Conservation (phyloP, 306 rosid genomes). For the Clitoria ternatea region DNA sequence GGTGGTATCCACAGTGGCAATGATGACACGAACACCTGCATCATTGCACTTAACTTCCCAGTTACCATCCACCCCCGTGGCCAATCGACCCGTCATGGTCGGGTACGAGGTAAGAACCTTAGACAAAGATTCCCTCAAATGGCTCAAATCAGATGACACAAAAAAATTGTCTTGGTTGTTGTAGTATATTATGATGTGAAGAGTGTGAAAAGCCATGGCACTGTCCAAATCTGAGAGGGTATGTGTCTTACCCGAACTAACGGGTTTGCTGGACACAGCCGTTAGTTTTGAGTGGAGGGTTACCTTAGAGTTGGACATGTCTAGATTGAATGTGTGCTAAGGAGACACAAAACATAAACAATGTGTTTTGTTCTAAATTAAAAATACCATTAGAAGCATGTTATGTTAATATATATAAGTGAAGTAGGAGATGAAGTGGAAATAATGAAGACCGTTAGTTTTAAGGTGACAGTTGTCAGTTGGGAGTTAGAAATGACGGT, state of each 20-base stretch:
- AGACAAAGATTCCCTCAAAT: slow-evolving; percentile 44
- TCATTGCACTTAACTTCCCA: slow-evolving; percentile 64
- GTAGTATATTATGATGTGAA: slow-evolving; percentile 57
- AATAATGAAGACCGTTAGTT: neutral
- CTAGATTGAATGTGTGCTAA: too few relatives aligned
- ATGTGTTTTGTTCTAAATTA: too few relatives aligned
- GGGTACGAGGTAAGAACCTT: slow-evolving; percentile 48
- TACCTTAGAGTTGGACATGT: slow-evolving; percentile 26
- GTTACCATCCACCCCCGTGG: slow-evolving; percentile 29
- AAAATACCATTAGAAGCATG: too few relatives aligned
- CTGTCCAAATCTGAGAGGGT: slow-evolving; percentile 39
- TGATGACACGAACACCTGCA: slow-evolving; percentile 54
- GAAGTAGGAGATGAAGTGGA: neutral
- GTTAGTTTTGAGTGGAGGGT: slow-evolving; percentile 39
- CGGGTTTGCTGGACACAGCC: slow-evolving; percentile 57
- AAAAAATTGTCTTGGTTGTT: slow-evolving; percentile 22
- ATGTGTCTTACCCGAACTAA: slow-evolving; percentile 24
- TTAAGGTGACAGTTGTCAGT: slow-evolving; percentile 4
- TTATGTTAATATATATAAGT: neutral
- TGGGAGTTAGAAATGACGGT: slow-evolving; percentile 1
- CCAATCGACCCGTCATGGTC: slow-evolving; percentile 55
- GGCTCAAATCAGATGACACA: slow-evolving; percentile 47
- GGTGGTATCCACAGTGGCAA: slow-evolving; percentile 48
- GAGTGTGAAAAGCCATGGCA: slow-evolving; percentile 49
- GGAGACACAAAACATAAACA: neutral